These are phyloP conservation scores for Neostapfia colusana DNA, from an alignment of 176 grass and related monocot genomes.

Conservation along the genomic window DNA sequence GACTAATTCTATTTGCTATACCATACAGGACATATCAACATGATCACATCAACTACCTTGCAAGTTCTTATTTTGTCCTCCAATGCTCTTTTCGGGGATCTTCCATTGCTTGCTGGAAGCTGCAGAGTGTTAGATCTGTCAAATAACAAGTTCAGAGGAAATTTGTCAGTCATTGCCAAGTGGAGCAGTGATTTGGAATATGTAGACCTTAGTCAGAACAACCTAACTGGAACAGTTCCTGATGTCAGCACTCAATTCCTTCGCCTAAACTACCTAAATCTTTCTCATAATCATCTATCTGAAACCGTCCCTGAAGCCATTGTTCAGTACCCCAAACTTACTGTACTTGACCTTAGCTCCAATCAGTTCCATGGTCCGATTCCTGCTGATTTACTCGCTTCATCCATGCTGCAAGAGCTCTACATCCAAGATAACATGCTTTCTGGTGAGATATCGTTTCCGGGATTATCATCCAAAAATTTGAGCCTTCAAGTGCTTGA, in stretches of 20 bases:
- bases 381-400: constrained; percentile 59
- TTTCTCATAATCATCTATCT: constrained; percentile 74
- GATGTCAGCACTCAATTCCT: constrained; percentile 84
- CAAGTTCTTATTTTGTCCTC: constrained; percentile 85
- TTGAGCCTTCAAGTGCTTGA: constrained; percentile 73
- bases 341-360: constrained; percentile 80
- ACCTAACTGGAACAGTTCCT: constrained; percentile 69
- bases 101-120: constrained; percentile 86
- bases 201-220: constrained; percentile 88
- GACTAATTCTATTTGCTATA: constrained; percentile 33
- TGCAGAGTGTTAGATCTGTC: constrained; percentile 89
- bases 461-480: constrained; percentile 52
- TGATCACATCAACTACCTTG: constrained; percentile 93
- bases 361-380: constrained; percentile 75
- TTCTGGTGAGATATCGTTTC: constrained; percentile 58
- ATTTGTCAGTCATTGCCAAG: constrained; percentile 82
- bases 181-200: constrained; percentile 84
- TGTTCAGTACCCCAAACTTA: constrained; percentile 81
- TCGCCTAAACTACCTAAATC: constrained; percentile 81
- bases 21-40: constrained; percentile 89
- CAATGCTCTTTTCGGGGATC: constrained; percentile 83
- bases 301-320: constrained; percentile 62
- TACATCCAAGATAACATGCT: constrained; percentile 75
- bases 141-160: constrained; percentile 87
- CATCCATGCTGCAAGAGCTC: constrained; percentile 77